Evolutionary conservation across 306 rosid species (phyloP), one percentile per base, ranked within the genome.

Genomic region (Prunus dulcis): DNA sequence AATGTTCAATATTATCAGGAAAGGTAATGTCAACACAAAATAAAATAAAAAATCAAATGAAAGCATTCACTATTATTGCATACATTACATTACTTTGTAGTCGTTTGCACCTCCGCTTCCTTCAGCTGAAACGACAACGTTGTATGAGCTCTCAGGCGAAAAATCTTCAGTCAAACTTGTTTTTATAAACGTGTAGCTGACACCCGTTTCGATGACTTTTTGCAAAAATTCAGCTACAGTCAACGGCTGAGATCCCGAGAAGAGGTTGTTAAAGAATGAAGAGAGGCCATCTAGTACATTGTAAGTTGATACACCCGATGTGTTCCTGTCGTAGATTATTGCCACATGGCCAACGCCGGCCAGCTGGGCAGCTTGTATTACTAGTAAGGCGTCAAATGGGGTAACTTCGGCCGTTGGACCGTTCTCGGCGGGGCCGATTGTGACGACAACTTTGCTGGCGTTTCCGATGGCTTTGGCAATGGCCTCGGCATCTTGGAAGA

Each of bases 31-130:
- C 63, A 12, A 45, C 53, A 72, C 28, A 38, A 64, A 45, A 3
- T 6, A 38, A 41, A 23, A 11, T 52, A 71, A 74, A 13, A 67
- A 18, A 46, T 38, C 34, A 32, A 23, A 58, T 12, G 20, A 58
- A 83, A n/a, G n/a, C 52, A 51, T 43, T 52, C 73, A 71, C 79
- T 72, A 78, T 63, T 87, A 88, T 82, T 72, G 93, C 97, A 93
- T 91, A 91, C 98, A 94, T 95, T 95, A 89, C 98, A 95, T 95
- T 95, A 95, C 99, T 95, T 95, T 95, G 93, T 87, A 92, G 97
- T 95, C 99, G 97, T 80, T 87, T 30, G 83, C 84, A 77, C 87
- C 71, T 9, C 82, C 34, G 79, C 82, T 82, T 88, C 88, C 89
- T 86, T 95, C 97, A 78, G 90, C 90, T 15, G 82, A 80, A 32